Conservation (phyloP, 1,139 yeast species). For the Candida buenavistaensis region DNA sequence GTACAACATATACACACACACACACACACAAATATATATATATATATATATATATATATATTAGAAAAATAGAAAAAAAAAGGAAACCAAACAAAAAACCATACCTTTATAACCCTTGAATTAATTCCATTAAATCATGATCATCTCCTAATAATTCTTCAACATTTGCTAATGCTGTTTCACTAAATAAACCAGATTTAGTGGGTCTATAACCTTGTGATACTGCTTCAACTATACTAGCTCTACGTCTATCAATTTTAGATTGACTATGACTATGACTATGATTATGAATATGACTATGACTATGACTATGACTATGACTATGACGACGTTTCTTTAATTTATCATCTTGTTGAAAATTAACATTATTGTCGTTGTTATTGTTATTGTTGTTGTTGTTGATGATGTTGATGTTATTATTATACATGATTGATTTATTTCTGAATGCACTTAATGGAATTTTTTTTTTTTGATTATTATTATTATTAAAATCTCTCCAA, state of each 20-base stretch:
- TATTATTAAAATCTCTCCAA: slow-evolving; percentile 54
- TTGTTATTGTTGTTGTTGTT: slow-evolving; percentile 2
- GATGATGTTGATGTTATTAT: slow-evolving; percentile 14
- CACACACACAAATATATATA: no score
- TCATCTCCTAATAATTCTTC: slow-evolving; percentile 59
- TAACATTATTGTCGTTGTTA: not conserved
- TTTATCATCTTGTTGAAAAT: no score
- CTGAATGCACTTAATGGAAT: slow-evolving; percentile 90
- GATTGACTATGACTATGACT: slow-evolving; percentile 12
- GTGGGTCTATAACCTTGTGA: slow-evolving; percentile 73
- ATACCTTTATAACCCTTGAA: slow-evolving; percentile 36
- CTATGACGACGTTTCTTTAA: no score
- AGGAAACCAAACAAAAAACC: not conserved
- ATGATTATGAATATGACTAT: no score
- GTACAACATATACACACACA: no score
- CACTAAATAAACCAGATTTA: slow-evolving; percentile 72
- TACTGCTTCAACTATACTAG: slow-evolving; percentile 71
- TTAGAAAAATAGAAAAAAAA: not conserved
- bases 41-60: no score
- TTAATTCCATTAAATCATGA: slow-evolving; percentile 46
- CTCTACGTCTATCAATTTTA: slow-evolving; percentile 48
- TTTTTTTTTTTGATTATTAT: slow-evolving; percentile 53
- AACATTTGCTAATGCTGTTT: slow-evolving; percentile 67
- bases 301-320: no score
- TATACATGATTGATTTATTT: slow-evolving; percentile 60